phyloP scores from a whole-genome alignment of 1,284 basidiomycete genomes.

The Moniliophthora roreri region DNA sequence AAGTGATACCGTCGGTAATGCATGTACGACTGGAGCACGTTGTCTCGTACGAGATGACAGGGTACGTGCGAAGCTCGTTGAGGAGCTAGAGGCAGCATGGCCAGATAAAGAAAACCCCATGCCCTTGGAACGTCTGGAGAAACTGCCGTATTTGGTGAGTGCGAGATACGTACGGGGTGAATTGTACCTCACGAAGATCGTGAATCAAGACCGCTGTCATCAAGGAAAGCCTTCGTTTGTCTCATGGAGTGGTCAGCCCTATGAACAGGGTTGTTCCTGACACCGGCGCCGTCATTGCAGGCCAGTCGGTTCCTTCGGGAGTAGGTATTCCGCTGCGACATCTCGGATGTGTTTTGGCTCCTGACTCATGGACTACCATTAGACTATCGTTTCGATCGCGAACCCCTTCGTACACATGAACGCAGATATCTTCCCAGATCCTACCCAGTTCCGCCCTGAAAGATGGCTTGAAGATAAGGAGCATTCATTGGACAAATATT shows the following conservation, averaged over 20 bases:
- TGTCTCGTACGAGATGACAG: too few relatives aligned
- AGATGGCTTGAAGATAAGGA: too few relatives aligned
- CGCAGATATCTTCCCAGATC: constrained; percentile 21
- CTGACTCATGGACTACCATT: not conserved
- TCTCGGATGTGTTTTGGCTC: not conserved
- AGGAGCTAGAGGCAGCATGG: too few relatives aligned
- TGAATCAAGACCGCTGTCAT: not conserved
- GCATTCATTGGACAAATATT: constrained; percentile 10
- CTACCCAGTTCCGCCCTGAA: constrained; percentile 27
- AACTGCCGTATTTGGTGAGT: too few relatives aligned
- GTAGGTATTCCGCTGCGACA: too few relatives aligned
- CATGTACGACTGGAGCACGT: too few relatives aligned
- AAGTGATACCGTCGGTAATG: too few relatives aligned
- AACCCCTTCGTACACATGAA: constrained; percentile 21
- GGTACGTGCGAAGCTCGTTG: too few relatives aligned
- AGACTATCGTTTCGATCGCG: constrained; percentile 25
- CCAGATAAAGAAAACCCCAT: too few relatives aligned
- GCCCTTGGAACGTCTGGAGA: too few relatives aligned
- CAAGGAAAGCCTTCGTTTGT: too few relatives aligned
- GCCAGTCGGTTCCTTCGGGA: constrained; percentile 1
- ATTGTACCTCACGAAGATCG: not conserved
- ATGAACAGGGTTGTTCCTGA: not conserved
- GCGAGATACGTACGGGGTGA: not conserved
- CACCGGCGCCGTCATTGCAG: not conserved
- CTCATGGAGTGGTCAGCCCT: not conserved